These are phyloP conservation scores for Monosporozyma yasuniensis DNA, from an alignment of 805 yeast genomes.

Conservation along the genomic window DNA sequence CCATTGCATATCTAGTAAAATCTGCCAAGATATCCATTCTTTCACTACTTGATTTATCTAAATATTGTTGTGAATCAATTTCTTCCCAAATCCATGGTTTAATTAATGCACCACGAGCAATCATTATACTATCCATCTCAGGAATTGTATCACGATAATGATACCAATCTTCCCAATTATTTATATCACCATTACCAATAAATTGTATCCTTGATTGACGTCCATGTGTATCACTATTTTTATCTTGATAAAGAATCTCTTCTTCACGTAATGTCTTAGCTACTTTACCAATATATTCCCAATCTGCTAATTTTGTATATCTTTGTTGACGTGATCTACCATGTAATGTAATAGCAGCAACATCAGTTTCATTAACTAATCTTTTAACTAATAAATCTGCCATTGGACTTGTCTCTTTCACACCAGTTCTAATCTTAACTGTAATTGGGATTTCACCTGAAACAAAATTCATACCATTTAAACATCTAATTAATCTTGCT, in stretches of 20 bases:
- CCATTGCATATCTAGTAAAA: slow-evolving; percentile 73
- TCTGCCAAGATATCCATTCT: slow-evolving; percentile 65
- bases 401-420: slow-evolving; percentile 74
- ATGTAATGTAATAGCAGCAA: slow-evolving; percentile 86
- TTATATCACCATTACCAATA: slow-evolving; percentile 92
- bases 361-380: slow-evolving; percentile 67
- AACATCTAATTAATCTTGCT: slow-evolving; percentile 63
- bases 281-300: slow-evolving; percentile 77
- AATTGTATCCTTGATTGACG: slow-evolving; percentile 57
- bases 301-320: slow-evolving; percentile 83
- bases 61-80: slow-evolving; percentile 75
- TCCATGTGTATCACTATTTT: slow-evolving; percentile 42
- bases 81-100: slow-evolving; percentile 99
- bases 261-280: slow-evolving; percentile 58
- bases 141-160: slow-evolving; percentile 44
- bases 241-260: slow-evolving; percentile 47
- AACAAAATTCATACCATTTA: slow-evolving; percentile 81
- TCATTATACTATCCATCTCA: slow-evolving; percentile 89
- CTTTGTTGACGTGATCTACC: slow-evolving; percentile 96
- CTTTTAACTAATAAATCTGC: slow-evolving; percentile 72
- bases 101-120: slow-evolving; percentile 94
- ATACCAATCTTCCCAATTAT: slow-evolving; percentile 82
- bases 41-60: slow-evolving; percentile 87
- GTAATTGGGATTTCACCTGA: slow-evolving; percentile 90
- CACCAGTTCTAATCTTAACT: slow-evolving; percentile 86